These are phyloP conservation scores for Trichoderma sp. DNA, from an alignment of 2,329 filamentous ascomycete species.

Conservation along the genomic window DNA sequence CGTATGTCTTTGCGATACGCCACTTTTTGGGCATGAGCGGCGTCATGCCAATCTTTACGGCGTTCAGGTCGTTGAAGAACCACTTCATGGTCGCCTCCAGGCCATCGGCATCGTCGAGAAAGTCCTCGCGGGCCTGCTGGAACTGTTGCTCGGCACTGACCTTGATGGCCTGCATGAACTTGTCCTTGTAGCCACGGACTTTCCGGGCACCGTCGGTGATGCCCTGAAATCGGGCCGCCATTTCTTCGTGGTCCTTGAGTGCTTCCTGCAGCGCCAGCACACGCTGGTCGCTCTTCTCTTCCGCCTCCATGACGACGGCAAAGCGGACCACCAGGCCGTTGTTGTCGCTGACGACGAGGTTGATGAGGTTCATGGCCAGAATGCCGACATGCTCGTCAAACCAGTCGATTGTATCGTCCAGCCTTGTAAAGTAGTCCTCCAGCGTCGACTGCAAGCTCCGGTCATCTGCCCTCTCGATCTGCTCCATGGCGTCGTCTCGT, in stretches of 20 bases:
- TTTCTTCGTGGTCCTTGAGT: constrained; percentile 90
- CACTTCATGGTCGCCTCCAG: constrained; percentile 88
- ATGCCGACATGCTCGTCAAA: constrained; percentile 94
- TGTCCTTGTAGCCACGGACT: constrained; percentile 92
- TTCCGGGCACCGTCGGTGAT: constrained; percentile 92
- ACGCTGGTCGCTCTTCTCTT: constrained; percentile 93
- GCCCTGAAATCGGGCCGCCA: constrained; percentile 88
- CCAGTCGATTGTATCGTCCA: constrained; percentile 87
- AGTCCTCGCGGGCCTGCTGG: constrained; percentile 65
- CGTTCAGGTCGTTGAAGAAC: constrained; percentile 98
- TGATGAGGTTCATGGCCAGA: constrained; percentile 85
- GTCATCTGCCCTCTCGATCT: constrained; percentile 78
- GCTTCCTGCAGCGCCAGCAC: constrained; percentile 90
- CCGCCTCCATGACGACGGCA: constrained; percentile 87
- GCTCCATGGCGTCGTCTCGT: constrained; percentile 92
- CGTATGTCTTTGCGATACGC: constrained; percentile 90
- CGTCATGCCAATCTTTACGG: constrained; percentile 89
- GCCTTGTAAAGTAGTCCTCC: constrained; percentile 80
- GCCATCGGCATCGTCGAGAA: constrained; percentile 76
- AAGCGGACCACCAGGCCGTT: constrained; percentile 86
- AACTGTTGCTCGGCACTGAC: constrained; percentile 72
- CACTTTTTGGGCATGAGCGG: constrained; percentile 92
- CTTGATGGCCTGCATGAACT: constrained; percentile 79
- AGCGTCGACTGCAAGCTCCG: constrained; percentile 74
- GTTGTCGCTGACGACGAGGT: constrained; percentile 80